Base-by-base conservation (phyloP, 192 early-diverging fungal species). In the Backusella macrospora region DNA sequence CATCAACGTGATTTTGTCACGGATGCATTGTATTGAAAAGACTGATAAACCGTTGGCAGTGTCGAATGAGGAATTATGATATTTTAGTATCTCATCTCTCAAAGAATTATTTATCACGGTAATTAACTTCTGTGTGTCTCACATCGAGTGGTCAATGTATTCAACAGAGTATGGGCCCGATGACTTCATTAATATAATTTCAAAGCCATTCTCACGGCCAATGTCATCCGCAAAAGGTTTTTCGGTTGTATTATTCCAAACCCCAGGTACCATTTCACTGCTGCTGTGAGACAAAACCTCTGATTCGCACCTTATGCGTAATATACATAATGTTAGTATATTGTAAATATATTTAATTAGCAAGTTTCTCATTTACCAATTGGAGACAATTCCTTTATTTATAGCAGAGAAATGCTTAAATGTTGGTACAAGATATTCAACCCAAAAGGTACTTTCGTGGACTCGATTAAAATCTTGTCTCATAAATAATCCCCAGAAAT, bases 401-500 rank as follows among this genome's bases (percentile, higher is more conserved):
- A 65, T 65, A 65, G 7, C n/a, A 42, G 38, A 65, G 38, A 65
- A 43, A 42, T 65, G 38, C 38, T 65, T 65, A 42, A 65, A 65
- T 5, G 42, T 42, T 42, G 64, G 39, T 42, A 65, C 34, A 21
- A 40, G 39, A 7, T 65, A 65, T 42, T 65, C 64, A 65, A 65
- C 64, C 64, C 39, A 65, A 39, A 65, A 65, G 38, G 64, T 65
- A 9, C 39, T 65, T 42, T 65, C 39, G 64, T 65, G 64, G 39
- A 1, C 64, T 65, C 38, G 38, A 65, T 65, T 10, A 42, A 65
- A 65, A 65, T 43, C n/a, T 65, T 40, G 63, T 42, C 64, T 43
- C 38, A 42, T 65, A 65, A 65, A 65, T 43, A 65, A n/a, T 42
- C 64, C 39, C 64, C 64, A 65, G 64, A 65, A 65, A 65, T 65